Conservation (phyloP, 306 rosid species). For the Cicer pinnatifidum region DNA sequence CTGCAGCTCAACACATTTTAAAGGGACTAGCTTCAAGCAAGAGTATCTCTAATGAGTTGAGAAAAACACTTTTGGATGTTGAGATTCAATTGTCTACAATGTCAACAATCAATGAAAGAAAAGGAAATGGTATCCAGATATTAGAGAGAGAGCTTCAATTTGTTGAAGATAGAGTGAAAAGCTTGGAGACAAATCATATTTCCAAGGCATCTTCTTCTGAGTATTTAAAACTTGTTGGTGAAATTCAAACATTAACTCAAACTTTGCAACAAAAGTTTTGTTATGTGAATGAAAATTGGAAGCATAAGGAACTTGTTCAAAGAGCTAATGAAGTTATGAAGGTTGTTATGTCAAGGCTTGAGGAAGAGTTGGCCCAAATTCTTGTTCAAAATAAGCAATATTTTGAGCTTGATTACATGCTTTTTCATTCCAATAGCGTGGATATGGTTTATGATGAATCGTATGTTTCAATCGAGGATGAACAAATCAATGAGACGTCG, state of each 20-base stretch:
- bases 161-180: slow-evolving; percentile 51
- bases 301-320: slow-evolving; percentile 54
- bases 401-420: slow-evolving; percentile 57
- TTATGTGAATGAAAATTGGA: slow-evolving; percentile 43
- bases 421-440: slow-evolving; percentile 49
- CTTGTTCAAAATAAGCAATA: slow-evolving; percentile 58
- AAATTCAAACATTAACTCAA: slow-evolving; percentile 52
- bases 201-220: slow-evolving; percentile 52
- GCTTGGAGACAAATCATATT: slow-evolving; percentile 52
- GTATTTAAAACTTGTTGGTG: slow-evolving; percentile 51
- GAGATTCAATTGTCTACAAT: slow-evolving; percentile 62
- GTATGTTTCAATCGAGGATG: slow-evolving; percentile 56
- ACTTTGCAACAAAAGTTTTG: slow-evolving; percentile 43
- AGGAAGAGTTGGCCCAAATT: slow-evolving; percentile 58
- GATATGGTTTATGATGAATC: slow-evolving; percentile 50
- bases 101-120: slow-evolving; percentile 51
- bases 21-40: slow-evolving; percentile 59
- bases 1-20: slow-evolving; percentile 65
- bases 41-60: slow-evolving; percentile 53
- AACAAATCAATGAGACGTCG: slow-evolving; percentile 38
- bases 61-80: slow-evolving; percentile 57
- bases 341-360: slow-evolving; percentile 65
- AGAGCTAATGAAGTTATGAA: slow-evolving; percentile 56
- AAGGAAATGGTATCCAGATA: slow-evolving; percentile 31
- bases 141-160: slow-evolving; percentile 51